Base-by-base conservation (phyloP, 805 yeast genomes). In the Hanseniaspora mollemarum region DNA sequence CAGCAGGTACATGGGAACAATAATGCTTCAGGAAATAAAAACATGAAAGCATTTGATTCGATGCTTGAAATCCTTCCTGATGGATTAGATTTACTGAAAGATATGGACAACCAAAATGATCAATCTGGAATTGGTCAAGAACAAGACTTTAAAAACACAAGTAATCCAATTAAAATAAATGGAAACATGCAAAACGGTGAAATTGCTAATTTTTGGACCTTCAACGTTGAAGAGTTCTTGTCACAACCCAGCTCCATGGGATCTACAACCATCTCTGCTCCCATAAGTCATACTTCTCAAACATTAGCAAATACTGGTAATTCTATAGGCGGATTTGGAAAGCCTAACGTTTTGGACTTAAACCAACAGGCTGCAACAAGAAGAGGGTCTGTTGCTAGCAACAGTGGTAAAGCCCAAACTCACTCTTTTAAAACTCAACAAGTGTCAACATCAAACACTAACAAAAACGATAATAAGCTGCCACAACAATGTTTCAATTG, bases 401-500 rank as follows among this genome's bases (percentile, higher is more conserved):
- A 32, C 42, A 32, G 36, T 22, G 35, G 19, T 15, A 48, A 48
- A 18, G 16, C 43, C 10, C 52, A 40, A 38, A 49, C 51, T 12
- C 45, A 52, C n/a, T 45, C 48, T 15, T 35, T 39, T 18, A 46
- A 41, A 32, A 32, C 49, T 21, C 45, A 41, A 39, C 50, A 48
- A 15, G 31, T 41, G 15, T 26, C 31, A 24, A 43, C 15, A n/a
- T 31, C 40, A 4, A 16, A 29, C 9, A 36, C 16, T 8, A 21
- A 13, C 19, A 44, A 43, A 43, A 35, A 38, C 12, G 49, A 46
- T 9, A 22, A 32, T 44, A 66, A 66, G 46, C 65, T 64, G 10
- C 69, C 65, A 8, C 64, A 67, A 6, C 69, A 67, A 42, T 90
- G 97, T 66, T 80, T 90, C 16, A 90, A 90, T 66, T 90, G 98